Evolutionary conservation across 768 basidiomycete genomes (phyloP).

Genomic region (Rhizopogon vesiculosus): DNA sequence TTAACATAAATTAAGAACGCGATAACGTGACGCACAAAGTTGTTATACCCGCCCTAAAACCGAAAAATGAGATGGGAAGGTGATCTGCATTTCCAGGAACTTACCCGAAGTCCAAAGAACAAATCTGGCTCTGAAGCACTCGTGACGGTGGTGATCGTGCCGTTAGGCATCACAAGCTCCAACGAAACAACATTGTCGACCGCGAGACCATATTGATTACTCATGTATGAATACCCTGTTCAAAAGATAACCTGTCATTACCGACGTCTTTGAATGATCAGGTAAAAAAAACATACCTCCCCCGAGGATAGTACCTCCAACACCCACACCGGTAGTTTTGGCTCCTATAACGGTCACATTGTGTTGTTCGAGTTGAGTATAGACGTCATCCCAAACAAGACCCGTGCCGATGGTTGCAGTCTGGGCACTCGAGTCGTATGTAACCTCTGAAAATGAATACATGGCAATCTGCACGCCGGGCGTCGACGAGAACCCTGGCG

Average conservation of each 20-base stretch:
- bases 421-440: slow-evolving; percentile 33
- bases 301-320: slow-evolving; percentile 54
- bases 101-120: slow-evolving; percentile 40
- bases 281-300: slow-evolving; percentile 36
- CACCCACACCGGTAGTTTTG: slow-evolving; percentile 54
- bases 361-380: slow-evolving; percentile 43
- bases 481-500: slow-evolving; percentile 57
- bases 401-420: slow-evolving; percentile 38
- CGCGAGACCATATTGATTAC: slow-evolving; percentile 56
- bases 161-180: slow-evolving; percentile 57
- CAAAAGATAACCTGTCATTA: too few species aligned
- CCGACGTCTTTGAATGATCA: not conserved
- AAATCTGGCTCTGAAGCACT: slow-evolving; percentile 31
- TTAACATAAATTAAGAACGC: slow-evolving; percentile 6
- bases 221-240: slow-evolving; percentile 58
- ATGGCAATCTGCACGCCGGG: slow-evolving; percentile 55
- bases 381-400: slow-evolving; percentile 65
- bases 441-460: slow-evolving; percentile 41
- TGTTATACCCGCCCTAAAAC: slow-evolving; percentile 58
- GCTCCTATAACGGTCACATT: slow-evolving; percentile 57
- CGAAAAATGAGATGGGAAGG: not conserved
- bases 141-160: slow-evolving; percentile 34
- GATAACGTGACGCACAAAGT: slow-evolving; percentile 38
- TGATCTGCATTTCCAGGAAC: slow-evolving; percentile 15
- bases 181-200: slow-evolving; percentile 50